Conservation (phyloP, 2,329 filamentous ascomycete genomes). For the Zasmidium angulare region DNA sequence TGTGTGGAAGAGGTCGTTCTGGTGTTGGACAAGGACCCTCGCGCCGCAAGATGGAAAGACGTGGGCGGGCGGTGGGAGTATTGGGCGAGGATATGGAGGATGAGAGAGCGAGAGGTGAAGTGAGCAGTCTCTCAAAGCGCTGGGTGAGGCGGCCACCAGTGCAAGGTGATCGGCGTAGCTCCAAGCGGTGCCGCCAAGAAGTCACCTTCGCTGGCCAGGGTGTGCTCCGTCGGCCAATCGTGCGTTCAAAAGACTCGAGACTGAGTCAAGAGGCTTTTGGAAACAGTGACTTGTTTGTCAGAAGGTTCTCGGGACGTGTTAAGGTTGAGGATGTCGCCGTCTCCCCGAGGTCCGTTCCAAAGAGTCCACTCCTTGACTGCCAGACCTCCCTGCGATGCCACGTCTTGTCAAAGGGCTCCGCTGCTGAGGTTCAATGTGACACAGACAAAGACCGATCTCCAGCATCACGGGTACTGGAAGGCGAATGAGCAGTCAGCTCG, state of each 20-base stretch:
- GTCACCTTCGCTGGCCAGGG: not conserved
- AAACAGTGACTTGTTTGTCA: not conserved
- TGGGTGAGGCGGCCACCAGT: conserved; percentile 13
- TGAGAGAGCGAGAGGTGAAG: conserved; percentile 7
- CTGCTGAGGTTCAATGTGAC: not conserved
- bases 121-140: conserved; percentile 1
- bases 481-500: not conserved
- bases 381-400: not conserved
- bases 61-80: not conserved
- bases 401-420: not conserved
- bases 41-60: not conserved
- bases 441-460: not conserved
- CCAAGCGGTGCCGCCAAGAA: conserved; percentile 9
- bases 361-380: not conserved
- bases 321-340: not conserved
- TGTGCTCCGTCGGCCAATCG: not conserved
- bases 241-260: not conserved
- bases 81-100: not conserved
- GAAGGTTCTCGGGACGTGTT: not conserved
- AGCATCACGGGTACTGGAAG: not conserved
- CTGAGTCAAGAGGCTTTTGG: not conserved
- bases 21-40: not conserved
- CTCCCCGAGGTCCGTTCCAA: not conserved
- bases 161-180: conserved; percentile 14
- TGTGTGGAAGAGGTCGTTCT: not conserved